These are phyloP conservation scores for Athelia sp. DNA, from an alignment of 1,284 basidiomycete species.

Conservation along the genomic window DNA sequence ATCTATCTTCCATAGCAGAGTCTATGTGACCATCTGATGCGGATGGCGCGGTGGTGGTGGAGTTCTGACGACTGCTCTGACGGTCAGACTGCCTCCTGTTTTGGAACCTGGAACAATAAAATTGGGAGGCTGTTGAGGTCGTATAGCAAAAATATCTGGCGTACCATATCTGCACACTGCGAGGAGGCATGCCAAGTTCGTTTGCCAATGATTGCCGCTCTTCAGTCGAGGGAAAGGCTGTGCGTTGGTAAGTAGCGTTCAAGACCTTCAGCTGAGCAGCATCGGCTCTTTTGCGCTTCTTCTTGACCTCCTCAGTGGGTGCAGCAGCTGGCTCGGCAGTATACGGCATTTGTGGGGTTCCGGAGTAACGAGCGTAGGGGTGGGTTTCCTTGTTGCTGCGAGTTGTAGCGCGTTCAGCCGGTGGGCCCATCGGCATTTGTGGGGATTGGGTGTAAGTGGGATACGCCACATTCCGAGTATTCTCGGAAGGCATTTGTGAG, in stretches of 20 bases:
- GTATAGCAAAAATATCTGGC: constrained; percentile 16
- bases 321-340: constrained; percentile 16
- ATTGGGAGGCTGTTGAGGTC: constrained; percentile 11
- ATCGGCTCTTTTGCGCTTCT: constrained; percentile 81
- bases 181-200: constrained; percentile 72
- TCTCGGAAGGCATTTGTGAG: background rate
- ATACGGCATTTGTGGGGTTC: background rate
- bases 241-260: constrained; percentile 74
- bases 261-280: constrained; percentile 72
- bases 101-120: constrained; percentile 60
- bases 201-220: constrained; percentile 74
- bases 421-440: background rate
- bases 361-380: constrained; percentile 16
- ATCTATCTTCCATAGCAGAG: constrained; percentile 32
- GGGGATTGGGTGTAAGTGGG: background rate
- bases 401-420: background rate
- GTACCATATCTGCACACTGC: constrained; percentile 83
- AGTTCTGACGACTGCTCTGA: constrained; percentile 63
- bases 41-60: constrained; percentile 30
- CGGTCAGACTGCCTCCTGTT: constrained; percentile 80
- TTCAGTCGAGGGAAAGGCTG: constrained; percentile 80
- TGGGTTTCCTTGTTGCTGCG: background rate
- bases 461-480: background rate
- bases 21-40: constrained; percentile 49
- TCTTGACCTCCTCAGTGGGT: constrained; percentile 63